These are phyloP conservation scores for Alternaria angustiovoidea DNA, from an alignment of 2,329 filamentous ascomycete genomes.

Conservation along the genomic window DNA sequence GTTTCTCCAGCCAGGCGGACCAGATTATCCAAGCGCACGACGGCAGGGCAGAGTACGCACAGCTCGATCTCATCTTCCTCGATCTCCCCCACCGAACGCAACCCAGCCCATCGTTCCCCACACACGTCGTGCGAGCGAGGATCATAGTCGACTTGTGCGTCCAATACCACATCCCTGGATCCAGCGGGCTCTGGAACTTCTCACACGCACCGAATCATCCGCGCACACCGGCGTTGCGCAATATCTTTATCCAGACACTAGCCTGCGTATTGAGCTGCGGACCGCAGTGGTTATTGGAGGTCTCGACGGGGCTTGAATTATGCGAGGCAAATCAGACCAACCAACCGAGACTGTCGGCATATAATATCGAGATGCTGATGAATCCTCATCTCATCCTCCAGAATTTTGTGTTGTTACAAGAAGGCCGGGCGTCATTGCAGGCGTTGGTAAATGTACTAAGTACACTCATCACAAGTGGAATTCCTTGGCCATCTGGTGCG, in stretches of 20 bases:
- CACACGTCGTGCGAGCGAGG: conserved; percentile 42
- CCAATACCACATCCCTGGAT: conserved; percentile 28
- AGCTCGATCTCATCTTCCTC: conserved; percentile 53
- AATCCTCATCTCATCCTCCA: conserved; percentile 49
- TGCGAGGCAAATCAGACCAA: conserved; percentile 23
- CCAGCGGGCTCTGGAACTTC: conserved; percentile 32
- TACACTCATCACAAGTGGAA: conserved; percentile 37
- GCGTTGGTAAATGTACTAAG: conserved; percentile 31
- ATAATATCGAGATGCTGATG: conserved; percentile 35
- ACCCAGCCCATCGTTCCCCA: conserved; percentile 38
- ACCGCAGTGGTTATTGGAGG: conserved; percentile 49
- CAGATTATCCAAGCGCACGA: conserved; percentile 41
- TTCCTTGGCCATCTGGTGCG: conserved; percentile 44
- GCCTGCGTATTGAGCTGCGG: conserved; percentile 53
- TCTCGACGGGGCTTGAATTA: conserved; percentile 42
- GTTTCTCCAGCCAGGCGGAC: conserved; percentile 20
- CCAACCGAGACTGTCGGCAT: conserved; percentile 17
- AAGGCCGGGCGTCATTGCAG: conserved; percentile 29
- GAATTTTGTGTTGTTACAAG: conserved; percentile 44
- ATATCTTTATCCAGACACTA: conserved; percentile 53
- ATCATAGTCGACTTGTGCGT: conserved; percentile 48
- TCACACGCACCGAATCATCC: conserved; percentile 41
- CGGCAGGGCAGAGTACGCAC: conserved; percentile 49
- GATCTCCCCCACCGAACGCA: conserved; percentile 40
- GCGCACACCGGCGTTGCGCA: conserved; percentile 50